These are phyloP conservation scores for Gamsiella multidivaricata DNA, from an alignment of 192 early-diverging fungal genomes.

Conservation along the genomic window DNA sequence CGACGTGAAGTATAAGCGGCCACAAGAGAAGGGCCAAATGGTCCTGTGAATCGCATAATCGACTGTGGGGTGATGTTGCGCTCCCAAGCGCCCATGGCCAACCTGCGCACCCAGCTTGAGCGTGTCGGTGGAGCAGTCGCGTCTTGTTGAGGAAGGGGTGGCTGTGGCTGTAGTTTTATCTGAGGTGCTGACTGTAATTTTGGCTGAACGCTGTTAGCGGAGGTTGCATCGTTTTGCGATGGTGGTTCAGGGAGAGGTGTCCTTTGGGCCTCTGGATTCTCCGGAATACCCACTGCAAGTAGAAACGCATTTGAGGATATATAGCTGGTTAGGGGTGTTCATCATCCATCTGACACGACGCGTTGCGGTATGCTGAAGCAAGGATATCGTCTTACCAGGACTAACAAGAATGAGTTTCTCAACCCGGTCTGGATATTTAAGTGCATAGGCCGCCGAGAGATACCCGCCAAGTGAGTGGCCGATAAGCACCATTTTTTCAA, in stretches of 20 bases:
- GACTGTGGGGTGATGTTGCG: conserved; percentile 84
- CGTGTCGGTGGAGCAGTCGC: conserved; percentile 3
- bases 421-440: conserved; percentile 88
- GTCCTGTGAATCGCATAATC: conserved; percentile 80
- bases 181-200: neutral
- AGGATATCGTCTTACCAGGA: conserved; percentile 65
- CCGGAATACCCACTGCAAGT: conserved; percentile 70
- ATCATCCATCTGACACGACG: no score
- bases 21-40: conserved; percentile 76
- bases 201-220: neutral
- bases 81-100: conserved; percentile 74
- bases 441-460: conserved; percentile 84
- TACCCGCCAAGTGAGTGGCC: conserved; percentile 93
- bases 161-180: neutral
- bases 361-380: no score
- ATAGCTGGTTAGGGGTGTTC: no score
- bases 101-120: conserved; percentile 44
- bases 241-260: conserved; percentile 38
- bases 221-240: neutral
- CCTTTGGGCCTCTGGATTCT: conserved; percentile 56
- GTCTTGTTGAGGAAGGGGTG: conserved; percentile 1
- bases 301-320: neutral
- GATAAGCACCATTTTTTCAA: conserved; percentile 86
- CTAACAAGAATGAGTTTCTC: conserved; percentile 89
- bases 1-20: conserved; percentile 66